These are phyloP conservation scores for Monosiga brevicollis DNA, from an alignment of 78 protist species.

Conservation along the genomic window DNA sequence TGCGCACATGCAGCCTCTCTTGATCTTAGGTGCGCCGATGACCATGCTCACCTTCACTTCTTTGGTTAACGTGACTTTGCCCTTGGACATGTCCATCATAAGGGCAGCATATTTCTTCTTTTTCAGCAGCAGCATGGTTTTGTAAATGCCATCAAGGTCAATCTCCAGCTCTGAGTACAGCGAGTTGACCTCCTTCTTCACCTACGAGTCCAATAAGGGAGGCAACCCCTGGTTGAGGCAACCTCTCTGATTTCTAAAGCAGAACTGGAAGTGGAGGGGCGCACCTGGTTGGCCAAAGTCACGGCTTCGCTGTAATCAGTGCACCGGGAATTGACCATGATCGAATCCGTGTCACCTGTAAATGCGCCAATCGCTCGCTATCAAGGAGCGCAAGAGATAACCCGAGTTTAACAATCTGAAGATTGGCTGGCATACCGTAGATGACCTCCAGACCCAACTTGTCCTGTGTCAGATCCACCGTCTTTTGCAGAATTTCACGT, in stretches of 20 bases:
- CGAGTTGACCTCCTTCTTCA: constrained; percentile 75
- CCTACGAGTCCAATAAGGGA: too few species aligned
- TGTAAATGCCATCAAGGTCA: constrained; percentile 91
- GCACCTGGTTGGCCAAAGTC: constrained; percentile 37
- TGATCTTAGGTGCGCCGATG: too few species aligned
- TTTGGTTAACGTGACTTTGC: neutral
- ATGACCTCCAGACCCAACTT: constrained; percentile 67
- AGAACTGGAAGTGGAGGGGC: too few species aligned
- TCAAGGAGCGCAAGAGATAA: too few species aligned
- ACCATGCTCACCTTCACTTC: too few species aligned
- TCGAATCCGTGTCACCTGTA: constrained; percentile 99
- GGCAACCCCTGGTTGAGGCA: too few species aligned
- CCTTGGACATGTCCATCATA: constrained; percentile 7
- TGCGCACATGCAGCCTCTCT: neutral
- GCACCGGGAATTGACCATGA: constrained; percentile 84
- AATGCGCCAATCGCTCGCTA: too few species aligned
- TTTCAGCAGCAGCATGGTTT: constrained; percentile 76
- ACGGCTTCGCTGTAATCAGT: constrained; percentile 50
- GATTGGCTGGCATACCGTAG: too few species aligned
- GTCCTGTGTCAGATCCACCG: constrained; percentile 20
- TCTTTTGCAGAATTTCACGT: constrained; percentile 69
- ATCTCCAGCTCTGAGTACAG: constrained; percentile 71
- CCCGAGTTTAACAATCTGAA: too few species aligned
- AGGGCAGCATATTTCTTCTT: constrained; percentile 98
- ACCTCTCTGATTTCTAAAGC: too few species aligned